phyloP scores from a whole-genome alignment of 257 asterid genomes.

The Rehmannia glutinosa region DNA sequence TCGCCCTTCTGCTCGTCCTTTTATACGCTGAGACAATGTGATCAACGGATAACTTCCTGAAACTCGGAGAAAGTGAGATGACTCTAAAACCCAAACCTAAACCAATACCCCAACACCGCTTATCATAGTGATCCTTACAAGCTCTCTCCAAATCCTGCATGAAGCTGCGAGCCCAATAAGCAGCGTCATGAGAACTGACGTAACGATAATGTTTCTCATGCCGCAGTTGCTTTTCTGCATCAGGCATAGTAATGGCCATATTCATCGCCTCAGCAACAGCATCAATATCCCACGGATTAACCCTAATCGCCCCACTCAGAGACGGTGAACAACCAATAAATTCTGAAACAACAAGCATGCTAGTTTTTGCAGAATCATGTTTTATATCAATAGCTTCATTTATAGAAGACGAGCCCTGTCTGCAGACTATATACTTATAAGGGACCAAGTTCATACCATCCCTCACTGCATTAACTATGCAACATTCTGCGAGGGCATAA shows the following conservation, averaged over 20 bases:
- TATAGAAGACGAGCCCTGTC: slow-evolving; percentile 54
- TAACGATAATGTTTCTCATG: slow-evolving; percentile 77
- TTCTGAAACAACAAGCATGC: slow-evolving; percentile 79
- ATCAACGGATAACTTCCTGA: slow-evolving; percentile 51
- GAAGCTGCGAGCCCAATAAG: slow-evolving; percentile 84
- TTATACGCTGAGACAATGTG: slow-evolving; percentile 48
- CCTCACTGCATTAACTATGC: slow-evolving; percentile 76
- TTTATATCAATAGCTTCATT: slow-evolving; percentile 39
- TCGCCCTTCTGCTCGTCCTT: slow-evolving; percentile 53
- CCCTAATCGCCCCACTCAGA: slow-evolving; percentile 75
- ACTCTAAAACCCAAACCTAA: slow-evolving; percentile 68
- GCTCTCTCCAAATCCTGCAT: slow-evolving; percentile 70
- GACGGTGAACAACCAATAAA: slow-evolving; percentile 84
- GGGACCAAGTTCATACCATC: slow-evolving; percentile 87
- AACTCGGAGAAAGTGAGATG: slow-evolving; percentile 66
- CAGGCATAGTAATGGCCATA: slow-evolving; percentile 42
- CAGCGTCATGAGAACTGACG: slow-evolving; percentile 71
- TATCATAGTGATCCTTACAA: slow-evolving; percentile 55
- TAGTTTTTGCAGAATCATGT: slow-evolving; percentile 39
- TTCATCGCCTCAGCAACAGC: slow-evolving; percentile 67
- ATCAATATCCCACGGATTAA: slow-evolving; percentile 77
- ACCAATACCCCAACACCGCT: slow-evolving; percentile 78
- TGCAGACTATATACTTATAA: slow-evolving; percentile 60
- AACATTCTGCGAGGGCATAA: slow-evolving; percentile 69
- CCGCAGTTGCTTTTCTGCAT: slow-evolving; percentile 53